Evolutionary conservation across 2,329 filamentous ascomycete species (phyloP).

Genomic region (Colletotrichum sansevieriae): DNA sequence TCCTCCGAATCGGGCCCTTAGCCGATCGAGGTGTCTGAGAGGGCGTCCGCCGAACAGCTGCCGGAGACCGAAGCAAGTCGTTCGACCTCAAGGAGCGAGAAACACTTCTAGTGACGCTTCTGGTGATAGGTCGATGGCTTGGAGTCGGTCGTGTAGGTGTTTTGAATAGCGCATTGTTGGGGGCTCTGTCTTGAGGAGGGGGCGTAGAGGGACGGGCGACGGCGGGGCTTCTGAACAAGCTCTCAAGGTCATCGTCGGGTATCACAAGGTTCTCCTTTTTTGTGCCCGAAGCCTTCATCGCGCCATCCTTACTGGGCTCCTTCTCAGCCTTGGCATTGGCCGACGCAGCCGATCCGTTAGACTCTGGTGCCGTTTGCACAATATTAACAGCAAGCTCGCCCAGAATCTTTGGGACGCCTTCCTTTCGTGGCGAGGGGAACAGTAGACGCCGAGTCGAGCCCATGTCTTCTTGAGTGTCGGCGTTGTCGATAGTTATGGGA

Average conservation of each 20-base stretch:
- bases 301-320: constrained; percentile 49
- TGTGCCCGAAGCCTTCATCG: background rate
- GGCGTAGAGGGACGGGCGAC: constrained; percentile 63
- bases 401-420: constrained; percentile 71
- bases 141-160: constrained; percentile 74
- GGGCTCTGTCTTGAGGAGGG: constrained; percentile 62
- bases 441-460: constrained; percentile 76
- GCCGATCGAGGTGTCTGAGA: constrained; percentile 57
- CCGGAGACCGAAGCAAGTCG: constrained; percentile 59
- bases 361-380: constrained; percentile 55
- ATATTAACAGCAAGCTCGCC: constrained; percentile 69
- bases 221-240: constrained; percentile 75
- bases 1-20: constrained; percentile 32
- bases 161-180: constrained; percentile 65
- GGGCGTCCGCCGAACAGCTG: constrained; percentile 63
- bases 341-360: constrained; percentile 48
- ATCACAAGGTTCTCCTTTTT: constrained; percentile 66
- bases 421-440: constrained; percentile 81
- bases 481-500: constrained; percentile 66
- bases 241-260: constrained; percentile 68
- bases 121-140: constrained; percentile 71
- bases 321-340: constrained; percentile 57
- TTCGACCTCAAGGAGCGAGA: constrained; percentile 67
- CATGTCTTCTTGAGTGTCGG: constrained; percentile 61
- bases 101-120: constrained; percentile 72